Evolutionary conservation across 2,329 filamentous ascomycete genomes (phyloP).

Genomic region (Simplicillium aogashimaense): DNA sequence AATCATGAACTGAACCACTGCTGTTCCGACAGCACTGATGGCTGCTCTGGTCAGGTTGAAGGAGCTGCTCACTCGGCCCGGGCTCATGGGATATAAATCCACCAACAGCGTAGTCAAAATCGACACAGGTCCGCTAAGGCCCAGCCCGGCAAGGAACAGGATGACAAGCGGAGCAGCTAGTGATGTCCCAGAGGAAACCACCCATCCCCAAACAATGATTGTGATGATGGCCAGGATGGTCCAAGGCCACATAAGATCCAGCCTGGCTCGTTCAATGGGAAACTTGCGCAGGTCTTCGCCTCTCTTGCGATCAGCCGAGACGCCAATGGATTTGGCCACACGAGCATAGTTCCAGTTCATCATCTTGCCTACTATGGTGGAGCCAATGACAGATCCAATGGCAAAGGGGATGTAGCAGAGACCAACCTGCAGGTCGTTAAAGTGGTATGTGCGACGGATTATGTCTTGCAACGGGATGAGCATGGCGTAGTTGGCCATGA

Average conservation of each 20-base stretch:
- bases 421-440: conserved; percentile 44
- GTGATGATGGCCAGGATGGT: conserved; percentile 36
- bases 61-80: conserved; percentile 43
- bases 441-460: conserved; percentile 44
- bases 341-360: conserved; percentile 61
- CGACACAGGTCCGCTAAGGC: conserved; percentile 45
- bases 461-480: conserved; percentile 15
- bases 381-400: conserved; percentile 35
- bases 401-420: conserved; percentile 43
- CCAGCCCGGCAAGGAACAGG: conserved; percentile 34
- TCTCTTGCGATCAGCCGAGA: conserved; percentile 42
- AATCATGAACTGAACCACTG: conserved; percentile 41
- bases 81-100: conserved; percentile 42
- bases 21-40: conserved; percentile 41
- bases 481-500: too few species aligned
- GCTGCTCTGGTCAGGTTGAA: conserved; percentile 47
- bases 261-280: conserved; percentile 39
- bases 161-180: conserved; percentile 37
- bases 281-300: conserved; percentile 38
- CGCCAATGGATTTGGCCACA: conserved; percentile 40
- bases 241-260: conserved; percentile 39
- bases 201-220: conserved; percentile 43
- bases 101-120: conserved; percentile 41
- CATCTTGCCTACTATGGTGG: conserved; percentile 37
- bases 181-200: conserved; percentile 27